Conservation (phyloP, 2,329 filamentous ascomycete genomes). For the Harringtonia aguacate region DNA sequence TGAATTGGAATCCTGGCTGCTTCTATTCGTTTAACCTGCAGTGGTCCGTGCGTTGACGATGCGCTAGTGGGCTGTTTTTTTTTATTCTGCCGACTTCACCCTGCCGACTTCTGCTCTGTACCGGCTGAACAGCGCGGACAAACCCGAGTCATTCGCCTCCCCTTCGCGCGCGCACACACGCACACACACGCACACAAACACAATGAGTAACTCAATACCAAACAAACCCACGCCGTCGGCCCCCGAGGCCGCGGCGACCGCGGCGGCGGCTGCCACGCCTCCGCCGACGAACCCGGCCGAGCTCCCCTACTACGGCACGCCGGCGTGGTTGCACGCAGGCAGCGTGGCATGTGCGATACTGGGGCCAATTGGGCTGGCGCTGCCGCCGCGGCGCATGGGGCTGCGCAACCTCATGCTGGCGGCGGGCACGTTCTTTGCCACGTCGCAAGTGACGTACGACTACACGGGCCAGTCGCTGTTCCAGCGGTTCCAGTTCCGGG, state of each 20-base stretch:
- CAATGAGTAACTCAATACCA: background rate
- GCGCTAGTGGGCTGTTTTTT: too few relatives aligned
- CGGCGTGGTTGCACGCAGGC: constrained; percentile 31
- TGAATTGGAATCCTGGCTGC: too few relatives aligned
- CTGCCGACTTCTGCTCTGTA: too few relatives aligned
- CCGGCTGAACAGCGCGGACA: too few relatives aligned
- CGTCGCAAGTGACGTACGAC: constrained; percentile 45
- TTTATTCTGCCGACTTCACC: too few relatives aligned
- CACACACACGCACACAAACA: background rate
- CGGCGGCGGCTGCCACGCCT: background rate
- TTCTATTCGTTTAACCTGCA: too few relatives aligned
- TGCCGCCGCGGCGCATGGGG: constrained; percentile 40
- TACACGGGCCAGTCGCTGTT: constrained; percentile 44
- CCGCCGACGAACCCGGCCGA: background rate
- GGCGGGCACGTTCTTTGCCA: constrained; percentile 38
- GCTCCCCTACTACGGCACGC: constrained; percentile 14
- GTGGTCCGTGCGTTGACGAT: too few relatives aligned
- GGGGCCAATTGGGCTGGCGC: constrained; percentile 34
- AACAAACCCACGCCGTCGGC: background rate
- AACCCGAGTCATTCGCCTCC: too few relatives aligned
- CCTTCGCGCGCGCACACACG: background rate
- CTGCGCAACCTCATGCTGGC: constrained; percentile 39
- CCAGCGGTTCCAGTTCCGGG: constrained; percentile 32
- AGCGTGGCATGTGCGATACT: constrained; percentile 37
- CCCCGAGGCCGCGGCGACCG: background rate